These are phyloP conservation scores for Trypanosoma cruzi DNA, from an alignment of 208 protist species.

Conservation along the genomic window DNA sequence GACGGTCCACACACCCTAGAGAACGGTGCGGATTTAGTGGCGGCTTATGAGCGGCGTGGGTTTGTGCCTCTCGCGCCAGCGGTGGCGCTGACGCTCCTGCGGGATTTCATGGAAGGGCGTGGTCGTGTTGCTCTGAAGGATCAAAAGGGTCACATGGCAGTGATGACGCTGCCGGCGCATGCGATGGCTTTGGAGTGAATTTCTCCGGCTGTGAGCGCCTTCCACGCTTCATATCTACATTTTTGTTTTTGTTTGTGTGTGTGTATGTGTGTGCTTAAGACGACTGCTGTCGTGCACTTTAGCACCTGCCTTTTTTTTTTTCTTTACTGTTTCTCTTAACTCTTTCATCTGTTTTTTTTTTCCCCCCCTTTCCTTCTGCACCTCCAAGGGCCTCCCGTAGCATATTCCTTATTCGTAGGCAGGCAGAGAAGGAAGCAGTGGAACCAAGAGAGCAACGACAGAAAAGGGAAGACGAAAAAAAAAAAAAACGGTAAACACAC, in stretches of 20 bases:
- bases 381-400: background rate
- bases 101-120: slow-evolving; percentile 37
- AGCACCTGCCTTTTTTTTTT: background rate
- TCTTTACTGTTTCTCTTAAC: background rate
- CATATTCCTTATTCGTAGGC: background rate
- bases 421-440: background rate
- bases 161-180: slow-evolving; percentile 34
- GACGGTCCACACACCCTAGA: background rate
- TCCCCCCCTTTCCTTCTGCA: background rate
- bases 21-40: slow-evolving; percentile 4
- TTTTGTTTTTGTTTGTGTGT: background rate
- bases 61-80: slow-evolving; percentile 25
- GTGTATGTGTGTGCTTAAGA: background rate
- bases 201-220: background rate
- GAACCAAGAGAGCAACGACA: background rate
- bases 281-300: background rate
- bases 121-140: slow-evolving; percentile 40
- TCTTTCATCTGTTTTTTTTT: background rate
- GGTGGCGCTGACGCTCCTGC: slow-evolving; percentile 24
- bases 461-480: background rate
- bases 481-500: background rate
- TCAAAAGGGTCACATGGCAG: slow-evolving; percentile 21
- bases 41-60: slow-evolving; percentile 1
- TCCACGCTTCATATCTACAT: background rate
- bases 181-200: slow-evolving; percentile 23